Evolutionary conservation across 495 filamentous ascomycete species (phyloP).

Genomic region (Polyplosphaeria fusca): DNA sequence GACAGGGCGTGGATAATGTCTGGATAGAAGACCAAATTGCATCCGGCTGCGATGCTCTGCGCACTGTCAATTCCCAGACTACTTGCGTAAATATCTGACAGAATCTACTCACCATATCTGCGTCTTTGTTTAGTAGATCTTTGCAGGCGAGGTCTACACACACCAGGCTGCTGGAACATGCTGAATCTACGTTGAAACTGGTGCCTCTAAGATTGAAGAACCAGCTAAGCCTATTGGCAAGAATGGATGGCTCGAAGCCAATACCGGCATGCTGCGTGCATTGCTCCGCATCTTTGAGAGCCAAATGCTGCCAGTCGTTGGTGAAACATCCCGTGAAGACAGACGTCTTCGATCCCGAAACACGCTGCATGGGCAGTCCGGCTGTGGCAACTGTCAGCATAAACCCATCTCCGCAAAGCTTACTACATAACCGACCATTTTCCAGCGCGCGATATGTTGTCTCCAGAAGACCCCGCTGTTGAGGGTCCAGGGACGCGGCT

Average conservation of each 20-base stretch:
- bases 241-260: not conserved
- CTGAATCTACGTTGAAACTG: slow-evolving; percentile 14
- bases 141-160: slow-evolving; percentile 17
- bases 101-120: slow-evolving; percentile 7
- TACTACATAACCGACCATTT: slow-evolving; percentile 8
- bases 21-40: slow-evolving; percentile 8
- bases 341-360: slow-evolving; percentile 2
- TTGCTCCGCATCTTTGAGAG: not conserved
- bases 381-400: slow-evolving; percentile 1
- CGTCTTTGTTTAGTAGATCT: not conserved
- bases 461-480: slow-evolving; percentile 23
- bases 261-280: not conserved
- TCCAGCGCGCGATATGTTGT: slow-evolving; percentile 16
- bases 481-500: slow-evolving; percentile 20
- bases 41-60: slow-evolving; percentile 5
- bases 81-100: not conserved
- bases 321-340: slow-evolving; percentile 15
- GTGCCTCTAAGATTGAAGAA: slow-evolving; percentile 25
- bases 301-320: slow-evolving; percentile 3
- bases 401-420: not conserved
- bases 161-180: slow-evolving; percentile 24
- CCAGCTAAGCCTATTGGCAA: slow-evolving; percentile 29
- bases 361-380: not conserved
- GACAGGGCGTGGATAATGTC: not conserved
- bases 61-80: not conserved